Evolutionary conservation across 1,284 basidiomycete genomes (phyloP), one percentile per base, ranked within the genome.

Genomic region (Trichosporon asahii): DNA sequence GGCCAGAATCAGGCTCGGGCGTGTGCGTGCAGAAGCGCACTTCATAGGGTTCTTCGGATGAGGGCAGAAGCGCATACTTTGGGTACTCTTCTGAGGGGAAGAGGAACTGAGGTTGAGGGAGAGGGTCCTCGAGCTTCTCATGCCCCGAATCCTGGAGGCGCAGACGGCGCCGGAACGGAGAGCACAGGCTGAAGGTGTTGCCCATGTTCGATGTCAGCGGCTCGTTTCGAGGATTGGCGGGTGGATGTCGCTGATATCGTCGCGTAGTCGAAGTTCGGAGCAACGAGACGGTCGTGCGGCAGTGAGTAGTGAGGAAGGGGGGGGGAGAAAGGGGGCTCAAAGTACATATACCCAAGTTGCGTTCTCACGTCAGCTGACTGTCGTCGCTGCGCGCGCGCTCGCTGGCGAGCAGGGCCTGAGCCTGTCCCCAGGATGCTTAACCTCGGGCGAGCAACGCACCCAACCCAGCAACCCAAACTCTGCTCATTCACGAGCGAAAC

Each of bases 41-140:
- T 27, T 61, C 57, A 31, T 61, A 61, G 2, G 57, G 57, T 31
- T 61, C 57, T 11, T 61, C 57, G 2, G 27, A 18, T 7, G 57
- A 18, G 0, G 27, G 14, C 2, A 61, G 57, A 11, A 61, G 57
- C 7, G 15, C 57, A 15, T 61, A 61, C 27, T 61, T 61, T 11
- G 57, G 57, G 27, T 61, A 61, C 15, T 61, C 57, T 18, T 61
- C 57, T 2, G 27, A 29, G 3, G 27, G 27, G 27, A n/a, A n/a
- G 29, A 61, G 29, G 15, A 61, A 31, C 15, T 61, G 57, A 3
- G 57, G 57, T 8, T 61, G 27, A 29, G 57, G 57, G 4, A 61
- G 55, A 5, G 55, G 57, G 57, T 61, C 57, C 15, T 61, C 29
- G 15, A 61, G 57, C 57, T 61, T 61, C 57, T 61, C 57, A 7